A percentile compares a stretch with the other conserved stretches of the same genome.
These are phyloP conservation scores for Mortierella sp. DNA, from an alignment of 371 early-diverging fungal species.

Conservation along the genomic window DNA sequence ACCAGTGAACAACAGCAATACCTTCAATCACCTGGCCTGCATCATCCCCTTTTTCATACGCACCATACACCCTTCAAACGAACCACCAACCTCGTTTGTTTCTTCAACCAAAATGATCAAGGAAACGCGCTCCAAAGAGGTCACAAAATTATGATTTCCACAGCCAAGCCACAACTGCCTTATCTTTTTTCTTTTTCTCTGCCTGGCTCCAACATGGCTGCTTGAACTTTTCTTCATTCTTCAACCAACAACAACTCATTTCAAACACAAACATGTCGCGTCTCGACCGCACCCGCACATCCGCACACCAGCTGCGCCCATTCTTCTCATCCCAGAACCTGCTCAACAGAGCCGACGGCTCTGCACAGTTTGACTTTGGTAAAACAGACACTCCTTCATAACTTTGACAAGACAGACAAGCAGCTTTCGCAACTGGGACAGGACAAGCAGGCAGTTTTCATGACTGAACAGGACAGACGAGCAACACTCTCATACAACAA, in stretches of 20 bases:
- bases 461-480: background rate
- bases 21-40: too few relatives aligned
- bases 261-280: slow-evolving; percentile 40
- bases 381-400: background rate
- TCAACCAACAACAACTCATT: background rate
- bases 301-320: slow-evolving; percentile 64
- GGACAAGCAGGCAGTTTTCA: too few relatives aligned
- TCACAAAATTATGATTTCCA: slow-evolving; percentile 5
- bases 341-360: slow-evolving; percentile 85
- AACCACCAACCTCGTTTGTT: background rate
- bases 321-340: slow-evolving; percentile 74
- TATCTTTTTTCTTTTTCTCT: background rate
- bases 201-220: background rate
- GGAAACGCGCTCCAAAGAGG: background rate
- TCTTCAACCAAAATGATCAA: background rate
- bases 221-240: background rate
- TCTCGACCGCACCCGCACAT: slow-evolving; percentile 50
- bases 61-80: too few relatives aligned
- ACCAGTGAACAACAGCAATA: too few relatives aligned
- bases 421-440: background rate
- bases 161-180: background rate
- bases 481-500: background rate
- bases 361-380: slow-evolving; percentile 85
- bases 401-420: background rate
- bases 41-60: too few relatives aligned